Evolutionary conservation across 140 eudicot genomes (phyloP).

Genomic region (Bidens hawaiensis): DNA sequence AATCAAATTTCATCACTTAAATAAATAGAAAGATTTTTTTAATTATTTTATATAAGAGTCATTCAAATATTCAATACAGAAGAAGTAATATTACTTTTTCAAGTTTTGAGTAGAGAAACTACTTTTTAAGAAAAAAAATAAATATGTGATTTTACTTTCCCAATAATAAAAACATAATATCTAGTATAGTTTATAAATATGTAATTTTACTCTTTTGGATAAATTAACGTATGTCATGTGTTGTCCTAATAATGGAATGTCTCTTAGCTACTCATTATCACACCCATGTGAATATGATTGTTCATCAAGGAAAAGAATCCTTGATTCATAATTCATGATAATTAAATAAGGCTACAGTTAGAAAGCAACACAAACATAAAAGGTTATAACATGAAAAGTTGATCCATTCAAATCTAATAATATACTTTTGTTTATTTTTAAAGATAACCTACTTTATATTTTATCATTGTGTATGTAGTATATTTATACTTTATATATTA

Average conservation of each 20-base stretch:
- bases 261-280: constrained; percentile 23
- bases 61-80: no score
- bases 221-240: constrained; percentile 17
- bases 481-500: not conserved
- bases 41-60: no score
- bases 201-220: constrained; percentile 16
- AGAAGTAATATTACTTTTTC: no score
- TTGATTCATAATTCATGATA: constrained; percentile 18
- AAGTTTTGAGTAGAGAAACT: no score
- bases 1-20: no score
- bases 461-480: not conserved
- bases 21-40: no score
- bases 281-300: constrained; percentile 44
- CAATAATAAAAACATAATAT: not conserved
- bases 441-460: not conserved
- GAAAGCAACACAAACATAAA: constrained; percentile 4
- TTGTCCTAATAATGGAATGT: constrained; percentile 32
- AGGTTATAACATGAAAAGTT: constrained; percentile 6
- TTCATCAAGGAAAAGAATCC: constrained; percentile 32
- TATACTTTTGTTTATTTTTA: no score
- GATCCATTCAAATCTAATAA: constrained; percentile 6
- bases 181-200: not conserved
- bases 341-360: constrained; percentile 10
- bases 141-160: not conserved
- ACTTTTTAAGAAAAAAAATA: no score